phyloP scores from a whole-genome alignment of 495 filamentous ascomycete species.

The Podospora comata region DNA sequence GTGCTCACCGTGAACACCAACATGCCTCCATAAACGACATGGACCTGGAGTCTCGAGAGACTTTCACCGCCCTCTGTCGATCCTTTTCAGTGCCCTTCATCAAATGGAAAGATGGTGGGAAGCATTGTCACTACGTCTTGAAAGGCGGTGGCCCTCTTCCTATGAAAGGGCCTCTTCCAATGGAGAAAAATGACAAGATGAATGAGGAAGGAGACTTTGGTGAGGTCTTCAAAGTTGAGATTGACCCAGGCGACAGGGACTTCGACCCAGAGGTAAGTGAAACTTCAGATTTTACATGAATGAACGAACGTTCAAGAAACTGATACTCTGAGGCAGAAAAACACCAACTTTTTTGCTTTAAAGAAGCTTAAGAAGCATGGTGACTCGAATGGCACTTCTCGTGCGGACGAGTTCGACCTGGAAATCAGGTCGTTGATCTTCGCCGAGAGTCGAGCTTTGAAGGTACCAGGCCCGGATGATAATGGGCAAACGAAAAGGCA shows the following conservation, averaged over 20 bases:
- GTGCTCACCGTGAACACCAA: neutral
- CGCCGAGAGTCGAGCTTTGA: neutral
- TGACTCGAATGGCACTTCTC: neutral
- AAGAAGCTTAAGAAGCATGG: slow-evolving; percentile 1
- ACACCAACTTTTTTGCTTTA: neutral
- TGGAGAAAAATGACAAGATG: neutral
- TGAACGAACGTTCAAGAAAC: neutral
- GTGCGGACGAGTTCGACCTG: neutral
- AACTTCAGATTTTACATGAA: neutral
- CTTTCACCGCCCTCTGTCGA: neutral
- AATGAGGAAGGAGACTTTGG: slow-evolving; percentile 3
- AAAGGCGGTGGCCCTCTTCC: neutral
- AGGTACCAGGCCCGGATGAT: neutral
- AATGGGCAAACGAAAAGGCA: neutral
- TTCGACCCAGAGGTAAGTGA: neutral
- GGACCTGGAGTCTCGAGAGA: neutral
- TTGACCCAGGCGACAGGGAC: neutral
- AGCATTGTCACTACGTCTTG: neutral
- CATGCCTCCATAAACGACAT: neutral
- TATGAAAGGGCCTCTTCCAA: neutral
- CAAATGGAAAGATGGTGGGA: neutral
- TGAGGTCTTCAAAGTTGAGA: neutral
- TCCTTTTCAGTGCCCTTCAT: neutral
- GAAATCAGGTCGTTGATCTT: neutral
- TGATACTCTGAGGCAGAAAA: neutral